Conservation (phyloP, 2,329 filamentous ascomycete species). For the Peltaster fructicola region DNA sequence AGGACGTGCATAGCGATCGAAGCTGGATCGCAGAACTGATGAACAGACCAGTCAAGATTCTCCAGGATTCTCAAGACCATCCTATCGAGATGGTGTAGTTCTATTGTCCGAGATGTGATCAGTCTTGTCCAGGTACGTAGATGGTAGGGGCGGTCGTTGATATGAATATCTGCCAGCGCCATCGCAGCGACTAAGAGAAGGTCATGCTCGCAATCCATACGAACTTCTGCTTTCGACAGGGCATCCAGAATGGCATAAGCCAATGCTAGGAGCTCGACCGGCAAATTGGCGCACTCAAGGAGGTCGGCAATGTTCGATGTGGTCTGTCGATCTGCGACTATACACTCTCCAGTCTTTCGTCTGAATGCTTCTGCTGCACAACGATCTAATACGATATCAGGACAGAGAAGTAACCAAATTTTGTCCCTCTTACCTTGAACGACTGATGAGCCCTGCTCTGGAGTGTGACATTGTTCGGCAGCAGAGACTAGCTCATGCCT, state of each 20-base stretch:
- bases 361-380: slow-evolving; percentile 1
- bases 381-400: slow-evolving; percentile 1
- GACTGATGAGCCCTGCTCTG: slow-evolving; percentile 6
- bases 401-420: background rate
- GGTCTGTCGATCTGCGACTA: slow-evolving; percentile 3
- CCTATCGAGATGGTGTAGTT: no score
- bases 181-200: no score
- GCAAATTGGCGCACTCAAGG: slow-evolving; percentile 12
- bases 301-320: slow-evolving; percentile 8
- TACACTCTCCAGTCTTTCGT: slow-evolving; percentile 8
- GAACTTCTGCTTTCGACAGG: no score
- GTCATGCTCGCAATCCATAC: no score
- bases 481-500: slow-evolving; percentile 8
- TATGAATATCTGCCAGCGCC: no score
- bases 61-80: no score
- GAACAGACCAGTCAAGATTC: no score
- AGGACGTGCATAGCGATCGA: no score
- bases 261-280: slow-evolving; percentile 13
- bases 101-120: no score
- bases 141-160: no score
- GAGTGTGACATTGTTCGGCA: slow-evolving; percentile 7
- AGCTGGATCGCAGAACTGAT: no score
- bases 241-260: slow-evolving; percentile 17
- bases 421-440: slow-evolving; percentile 3
- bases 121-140: no score